phyloP scores from a whole-genome alignment of 1,139 yeast species.

The Hemisphaericaspora xylofermentans region DNA sequence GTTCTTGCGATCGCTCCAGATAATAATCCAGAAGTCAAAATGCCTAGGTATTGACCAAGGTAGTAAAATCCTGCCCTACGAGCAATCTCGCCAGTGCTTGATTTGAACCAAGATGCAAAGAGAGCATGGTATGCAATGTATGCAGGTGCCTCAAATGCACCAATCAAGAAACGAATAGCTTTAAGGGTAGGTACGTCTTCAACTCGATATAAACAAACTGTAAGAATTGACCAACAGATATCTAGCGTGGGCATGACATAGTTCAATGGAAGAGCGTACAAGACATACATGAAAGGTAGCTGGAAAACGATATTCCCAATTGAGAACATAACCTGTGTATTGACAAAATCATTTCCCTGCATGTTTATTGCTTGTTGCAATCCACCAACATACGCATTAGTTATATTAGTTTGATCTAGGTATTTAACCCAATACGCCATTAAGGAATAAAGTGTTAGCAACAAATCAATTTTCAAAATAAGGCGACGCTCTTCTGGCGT shows the following conservation, averaged over 20 bases:
- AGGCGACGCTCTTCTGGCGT: conserved; percentile 56
- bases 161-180: conserved; percentile 60
- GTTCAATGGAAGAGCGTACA: conserved; percentile 51
- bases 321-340: conserved; percentile 57
- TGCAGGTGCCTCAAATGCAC: conserved; percentile 61
- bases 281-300: conserved; percentile 44
- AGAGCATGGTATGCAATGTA: conserved; percentile 61
- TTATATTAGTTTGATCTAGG: conserved; percentile 58
- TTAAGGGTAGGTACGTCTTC: conserved; percentile 48
- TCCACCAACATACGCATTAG: conserved; percentile 70
- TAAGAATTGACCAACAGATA: conserved; percentile 64
- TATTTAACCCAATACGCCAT: conserved; percentile 72
- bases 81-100: conserved; percentile 51
- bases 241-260: conserved; percentile 59
- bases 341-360: conserved; percentile 65
- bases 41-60: conserved; percentile 60
- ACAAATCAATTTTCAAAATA: conserved; percentile 59
- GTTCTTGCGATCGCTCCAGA: conserved; percentile 57
- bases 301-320: conserved; percentile 62
- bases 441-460: conserved; percentile 59
- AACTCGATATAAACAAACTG: conserved; percentile 53
- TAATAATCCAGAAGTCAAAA: conserved; percentile 60
- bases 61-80: conserved; percentile 63
- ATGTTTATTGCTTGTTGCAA: conserved; percentile 58
- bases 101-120: conserved; percentile 61